These are phyloP conservation scores for Pichia nakasei DNA, from an alignment of 805 yeast genomes.

Conservation along the genomic window DNA sequence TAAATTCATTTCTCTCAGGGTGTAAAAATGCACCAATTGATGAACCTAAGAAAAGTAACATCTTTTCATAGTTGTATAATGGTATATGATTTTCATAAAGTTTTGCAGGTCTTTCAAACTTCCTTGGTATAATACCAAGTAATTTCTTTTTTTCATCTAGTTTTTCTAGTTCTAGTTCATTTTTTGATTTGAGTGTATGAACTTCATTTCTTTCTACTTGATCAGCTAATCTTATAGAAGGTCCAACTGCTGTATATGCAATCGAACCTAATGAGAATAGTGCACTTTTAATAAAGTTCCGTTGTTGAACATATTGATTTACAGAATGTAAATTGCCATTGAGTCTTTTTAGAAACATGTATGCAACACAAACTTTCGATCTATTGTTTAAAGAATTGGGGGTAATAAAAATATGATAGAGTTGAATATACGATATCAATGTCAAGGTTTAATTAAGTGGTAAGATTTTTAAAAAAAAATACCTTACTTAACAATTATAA, in stretches of 20 bases:
- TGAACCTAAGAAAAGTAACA: conserved; percentile 58
- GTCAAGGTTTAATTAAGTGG: no score
- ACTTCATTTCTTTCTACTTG: conserved; percentile 46
- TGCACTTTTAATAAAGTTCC: conserved; percentile 9
- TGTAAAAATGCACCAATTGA: conserved; percentile 70
- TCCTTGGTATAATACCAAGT: background rate
- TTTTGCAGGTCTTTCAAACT: conserved; percentile 33
- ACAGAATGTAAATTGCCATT: background rate
- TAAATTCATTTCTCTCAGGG: conserved; percentile 67
- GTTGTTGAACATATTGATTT: background rate
- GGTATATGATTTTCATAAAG: conserved; percentile 77
- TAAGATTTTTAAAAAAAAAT: no score
- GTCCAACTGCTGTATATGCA: conserved; percentile 18
- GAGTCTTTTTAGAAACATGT: no score
- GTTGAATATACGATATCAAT: no score
- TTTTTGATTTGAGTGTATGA: conserved; percentile 27
- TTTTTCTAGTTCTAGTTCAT: conserved; percentile 21
- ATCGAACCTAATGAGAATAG: conserved; percentile 12
- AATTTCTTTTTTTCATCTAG: conserved; percentile 1
- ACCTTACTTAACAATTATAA: background rate
- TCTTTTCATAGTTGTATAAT: conserved; percentile 51
- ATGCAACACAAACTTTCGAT: no score
- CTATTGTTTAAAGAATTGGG: no score
- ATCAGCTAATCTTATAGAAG: conserved; percentile 48
- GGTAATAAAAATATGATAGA: no score